Evolutionary conservation across 2,329 filamentous ascomycete genomes (phyloP).

Genomic region (Botryotinia convoluta): DNA sequence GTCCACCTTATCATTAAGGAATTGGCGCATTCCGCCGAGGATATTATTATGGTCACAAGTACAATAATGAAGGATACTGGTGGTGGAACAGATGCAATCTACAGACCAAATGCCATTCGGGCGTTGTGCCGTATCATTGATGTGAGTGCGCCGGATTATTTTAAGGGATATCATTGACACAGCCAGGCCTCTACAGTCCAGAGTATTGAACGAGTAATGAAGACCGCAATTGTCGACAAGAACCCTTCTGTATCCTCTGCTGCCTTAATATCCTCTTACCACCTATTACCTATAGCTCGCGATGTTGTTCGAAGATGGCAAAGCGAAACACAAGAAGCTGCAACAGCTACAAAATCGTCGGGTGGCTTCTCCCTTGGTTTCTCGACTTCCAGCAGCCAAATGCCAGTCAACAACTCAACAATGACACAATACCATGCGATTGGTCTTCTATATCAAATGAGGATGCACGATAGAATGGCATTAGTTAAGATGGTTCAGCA

Average conservation of each 20-base stretch:
- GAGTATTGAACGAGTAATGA: constrained; percentile 97
- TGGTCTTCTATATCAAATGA: constrained; percentile 95
- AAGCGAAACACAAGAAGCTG: constrained; percentile 96
- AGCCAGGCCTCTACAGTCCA: constrained; percentile 85
- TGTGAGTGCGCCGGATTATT: constrained; percentile 51
- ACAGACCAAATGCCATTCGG: constrained; percentile 92
- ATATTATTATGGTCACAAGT: constrained; percentile 99
- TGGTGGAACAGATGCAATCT: constrained; percentile 89
- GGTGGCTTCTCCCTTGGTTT: constrained; percentile 90
- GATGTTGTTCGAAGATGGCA: constrained; percentile 98
- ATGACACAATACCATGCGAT: constrained; percentile 99
- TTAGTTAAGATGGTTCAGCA: constrained; percentile 99
- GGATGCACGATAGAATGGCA: constrained; percentile 95
- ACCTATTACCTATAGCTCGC: constrained; percentile 90
- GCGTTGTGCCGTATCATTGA: constrained; percentile 96
- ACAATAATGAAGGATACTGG: constrained; percentile 99
- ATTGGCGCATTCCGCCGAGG: constrained; percentile 89
- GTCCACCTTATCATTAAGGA: constrained; percentile 98
- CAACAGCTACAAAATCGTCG: constrained; percentile 82
- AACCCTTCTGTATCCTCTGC: constrained; percentile 96
- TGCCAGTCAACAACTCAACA: constrained; percentile 86
- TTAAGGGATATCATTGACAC: constrained; percentile 30
- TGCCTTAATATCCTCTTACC: constrained; percentile 93
- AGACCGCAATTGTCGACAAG: constrained; percentile 99
- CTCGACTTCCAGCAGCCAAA: constrained; percentile 70